Conservation (phyloP, 305 asterid species). For the Fraxinus paxiana region DNA sequence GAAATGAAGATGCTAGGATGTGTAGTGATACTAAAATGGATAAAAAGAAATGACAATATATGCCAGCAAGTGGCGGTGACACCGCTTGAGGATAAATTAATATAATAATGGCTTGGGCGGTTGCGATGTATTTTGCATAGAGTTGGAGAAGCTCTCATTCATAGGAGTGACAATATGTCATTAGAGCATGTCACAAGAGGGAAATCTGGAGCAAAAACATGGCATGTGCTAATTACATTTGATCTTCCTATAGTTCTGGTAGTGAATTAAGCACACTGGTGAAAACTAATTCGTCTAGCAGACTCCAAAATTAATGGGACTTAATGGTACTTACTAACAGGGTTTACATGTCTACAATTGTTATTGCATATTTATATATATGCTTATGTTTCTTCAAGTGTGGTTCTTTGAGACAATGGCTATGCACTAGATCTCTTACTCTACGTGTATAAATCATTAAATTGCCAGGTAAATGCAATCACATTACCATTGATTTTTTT, state of each 20-base stretch:
- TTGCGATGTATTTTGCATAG: not conserved
- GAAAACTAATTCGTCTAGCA: not conserved
- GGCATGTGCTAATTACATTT: not conserved
- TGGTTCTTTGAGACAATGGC: not conserved
- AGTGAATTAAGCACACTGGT: not conserved
- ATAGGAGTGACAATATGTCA: not conserved
- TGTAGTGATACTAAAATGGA: not conserved
- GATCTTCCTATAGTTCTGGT: not conserved
- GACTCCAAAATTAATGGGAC: not conserved
- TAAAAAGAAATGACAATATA: not conserved
- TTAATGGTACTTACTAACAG: not conserved
- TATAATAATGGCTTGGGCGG: not conserved
- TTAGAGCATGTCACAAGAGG: not conserved
- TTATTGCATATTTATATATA: not conserved
- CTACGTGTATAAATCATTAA: not conserved
- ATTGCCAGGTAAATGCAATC: constrained; percentile 4
- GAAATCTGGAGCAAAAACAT: not conserved
- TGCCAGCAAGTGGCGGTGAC: not conserved
- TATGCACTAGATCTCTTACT: not conserved
- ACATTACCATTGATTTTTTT: not conserved
- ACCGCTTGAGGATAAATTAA: not conserved
- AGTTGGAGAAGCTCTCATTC: not conserved
- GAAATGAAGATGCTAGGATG: not conserved
- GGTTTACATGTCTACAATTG: not conserved
- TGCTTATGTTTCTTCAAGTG: not conserved